Conservation (phyloP, 306 rosid genomes). For the Pterocarpus santalinus region DNA sequence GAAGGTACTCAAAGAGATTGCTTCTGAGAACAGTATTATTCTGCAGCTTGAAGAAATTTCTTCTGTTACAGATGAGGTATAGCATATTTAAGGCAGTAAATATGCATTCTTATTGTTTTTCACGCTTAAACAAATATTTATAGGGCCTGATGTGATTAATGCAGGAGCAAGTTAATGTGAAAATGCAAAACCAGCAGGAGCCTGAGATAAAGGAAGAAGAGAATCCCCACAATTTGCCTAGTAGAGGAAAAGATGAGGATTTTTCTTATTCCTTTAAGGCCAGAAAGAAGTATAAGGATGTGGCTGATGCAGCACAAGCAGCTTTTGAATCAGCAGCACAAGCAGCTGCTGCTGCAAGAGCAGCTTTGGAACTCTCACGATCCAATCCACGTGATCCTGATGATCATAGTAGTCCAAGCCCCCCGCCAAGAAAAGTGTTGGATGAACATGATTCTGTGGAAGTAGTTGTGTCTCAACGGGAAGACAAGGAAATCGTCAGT, state of each 20-base stretch:
- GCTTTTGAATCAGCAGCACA: conserved; percentile 92
- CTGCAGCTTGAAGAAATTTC: conserved; percentile 64
- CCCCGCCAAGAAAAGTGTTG: conserved; percentile 42
- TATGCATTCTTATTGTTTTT: conserved; percentile 12
- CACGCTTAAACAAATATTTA: conserved; percentile 22
- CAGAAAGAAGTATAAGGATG: conserved; percentile 70
- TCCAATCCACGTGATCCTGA: conserved; percentile 62
- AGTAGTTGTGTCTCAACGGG: conserved; percentile 34
- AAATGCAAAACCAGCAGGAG: conserved; percentile 51
- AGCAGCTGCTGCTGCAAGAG: conserved; percentile 93
- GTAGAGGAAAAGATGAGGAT: conserved; percentile 50
- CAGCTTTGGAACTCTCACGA: conserved; percentile 83
- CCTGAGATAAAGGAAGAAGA: conserved; percentile 43
- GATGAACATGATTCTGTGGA: conserved; percentile 40
- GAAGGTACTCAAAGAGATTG: conserved; percentile 80
- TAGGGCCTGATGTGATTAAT: conserved; percentile 32
- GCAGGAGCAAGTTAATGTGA: conserved; percentile 58
- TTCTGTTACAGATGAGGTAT: conserved; percentile 60
- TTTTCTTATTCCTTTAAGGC: conserved; percentile 57
- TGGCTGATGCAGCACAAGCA: conserved; percentile 93
- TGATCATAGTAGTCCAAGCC: conserved; percentile 55
- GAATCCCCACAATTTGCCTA: conserved; percentile 42
- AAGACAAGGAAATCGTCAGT: conserved; percentile 45
- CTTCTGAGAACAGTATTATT: conserved; percentile 66
- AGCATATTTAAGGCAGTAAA: conserved; percentile 42